Evolutionary conservation across 2,329 filamentous ascomycete genomes (phyloP), one percentile per base, ranked within the genome.

Genomic region (Juglanconis oblonga): DNA sequence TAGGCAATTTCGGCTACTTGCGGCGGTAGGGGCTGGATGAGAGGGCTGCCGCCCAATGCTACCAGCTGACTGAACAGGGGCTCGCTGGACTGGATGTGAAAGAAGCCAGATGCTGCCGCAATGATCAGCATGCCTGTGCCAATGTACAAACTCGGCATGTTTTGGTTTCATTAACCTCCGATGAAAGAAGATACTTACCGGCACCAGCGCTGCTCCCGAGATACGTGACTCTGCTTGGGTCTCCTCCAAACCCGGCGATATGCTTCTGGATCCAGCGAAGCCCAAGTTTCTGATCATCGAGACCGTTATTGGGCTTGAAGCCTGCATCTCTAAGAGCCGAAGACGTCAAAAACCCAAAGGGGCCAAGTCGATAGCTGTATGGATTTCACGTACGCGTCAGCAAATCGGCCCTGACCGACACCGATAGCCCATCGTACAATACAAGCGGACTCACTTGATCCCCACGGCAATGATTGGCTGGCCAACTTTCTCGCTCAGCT

Each of bases 171-270:
- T 24, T 24, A 24, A 24, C 24, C 24, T 24, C 24, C 24, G 24
- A 24, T 24, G 24, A 24, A 24, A 24, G 13, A 29, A 3, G 0
- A n/a, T 29, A 64, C 73, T 65, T 69, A 75, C 78, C 70, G n/a
- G 71, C 79, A 36, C 81, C 81, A 5, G 78, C 78, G 52, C 76
- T 79, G 64, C 81, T 75, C 14, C 80, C 80, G n/a, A 75, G 69
- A 6, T 75, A 63, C 0, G 72, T 74, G 31, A 74, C 66, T 14
- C 65, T 63, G 2, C 65, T 55, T 5, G 69, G 67, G 58, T 75
- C 71, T n/a, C 72, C 72, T 3, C 72, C 72, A 58, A 76, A 75
- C 6, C 69, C 68, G 1, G 65, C 58, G 51, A 75, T 71, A 51
- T 74, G 65, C 7, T 67, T 65, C 42, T 69, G 61, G 11, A 75